Conservation (phyloP, 148 eudicot species). For the Vaccinium macrocarpon region DNA sequence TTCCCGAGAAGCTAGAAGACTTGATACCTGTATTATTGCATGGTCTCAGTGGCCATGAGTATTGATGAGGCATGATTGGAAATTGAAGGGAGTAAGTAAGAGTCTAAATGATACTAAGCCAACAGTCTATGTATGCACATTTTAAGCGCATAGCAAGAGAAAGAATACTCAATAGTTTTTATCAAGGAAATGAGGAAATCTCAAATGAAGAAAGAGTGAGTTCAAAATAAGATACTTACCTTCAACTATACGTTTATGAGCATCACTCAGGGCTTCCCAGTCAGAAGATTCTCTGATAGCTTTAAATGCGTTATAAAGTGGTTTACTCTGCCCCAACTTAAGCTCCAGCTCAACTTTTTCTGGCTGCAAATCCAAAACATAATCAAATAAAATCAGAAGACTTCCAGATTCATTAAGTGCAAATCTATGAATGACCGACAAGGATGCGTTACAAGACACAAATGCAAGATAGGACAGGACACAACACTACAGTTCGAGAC, state of each 20-base stretch:
- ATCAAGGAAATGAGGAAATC: too few relatives aligned
- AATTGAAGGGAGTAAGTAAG: constrained; percentile 3
- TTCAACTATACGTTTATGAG: constrained; percentile 91
- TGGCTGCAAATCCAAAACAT: constrained; percentile 56
- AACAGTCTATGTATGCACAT: not conserved
- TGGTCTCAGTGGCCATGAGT: not conserved
- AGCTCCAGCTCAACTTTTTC: constrained; percentile 91
- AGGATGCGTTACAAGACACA: not conserved
- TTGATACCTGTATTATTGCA: not conserved
- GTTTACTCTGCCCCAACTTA: constrained; percentile 92
- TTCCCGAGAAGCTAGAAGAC: not conserved
- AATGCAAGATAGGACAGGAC: not conserved
- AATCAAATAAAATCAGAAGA: constrained; percentile 2
- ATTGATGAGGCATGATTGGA: not conserved
- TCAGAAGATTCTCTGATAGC: constrained; percentile 76
- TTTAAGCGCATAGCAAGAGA: not conserved
- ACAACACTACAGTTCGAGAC: not conserved
- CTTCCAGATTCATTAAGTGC: not conserved
- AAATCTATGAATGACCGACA: not conserved
- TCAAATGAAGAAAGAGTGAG: not conserved
- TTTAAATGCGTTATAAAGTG: constrained; percentile 82
- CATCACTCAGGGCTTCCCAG: constrained; percentile 66
- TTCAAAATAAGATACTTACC: constrained; percentile 37
- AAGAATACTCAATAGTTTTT: not conserved
- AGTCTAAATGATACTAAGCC: not conserved